Conservation (phyloP, 2,329 filamentous ascomycete genomes). For the Alternaria conjuncta region DNA sequence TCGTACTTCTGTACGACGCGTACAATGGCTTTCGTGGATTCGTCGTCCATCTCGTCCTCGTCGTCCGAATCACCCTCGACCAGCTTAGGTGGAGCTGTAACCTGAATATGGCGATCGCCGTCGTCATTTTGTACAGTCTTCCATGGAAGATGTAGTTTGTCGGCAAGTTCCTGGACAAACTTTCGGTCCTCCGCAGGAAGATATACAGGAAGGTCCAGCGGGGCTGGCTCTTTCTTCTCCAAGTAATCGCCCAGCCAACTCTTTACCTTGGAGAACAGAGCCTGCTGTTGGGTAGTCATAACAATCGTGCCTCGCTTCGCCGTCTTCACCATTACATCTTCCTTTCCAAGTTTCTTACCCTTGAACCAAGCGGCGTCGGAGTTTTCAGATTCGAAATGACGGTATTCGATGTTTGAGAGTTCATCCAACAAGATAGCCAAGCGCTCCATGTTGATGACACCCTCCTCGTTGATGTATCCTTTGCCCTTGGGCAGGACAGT, state of each 20-base stretch:
- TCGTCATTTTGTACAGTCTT: slow-evolving; percentile 68
- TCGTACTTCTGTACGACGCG: slow-evolving; percentile 91
- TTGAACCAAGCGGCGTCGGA: slow-evolving; percentile 91
- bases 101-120: slow-evolving; percentile 69
- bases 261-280: slow-evolving; percentile 81
- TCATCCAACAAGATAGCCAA: slow-evolving; percentile 80
- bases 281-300: slow-evolving; percentile 80
- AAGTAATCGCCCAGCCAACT: slow-evolving; percentile 77
- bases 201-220: slow-evolving; percentile 74
- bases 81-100: slow-evolving; percentile 64
- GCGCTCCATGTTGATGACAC: slow-evolving; percentile 85
- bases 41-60: slow-evolving; percentile 77
- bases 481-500: slow-evolving; percentile 82
- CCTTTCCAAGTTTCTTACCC: slow-evolving; percentile 77
- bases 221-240: slow-evolving; percentile 49
- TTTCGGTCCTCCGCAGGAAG: slow-evolving; percentile 86
- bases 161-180: slow-evolving; percentile 87
- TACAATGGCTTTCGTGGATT: slow-evolving; percentile 80
- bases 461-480: slow-evolving; percentile 95
- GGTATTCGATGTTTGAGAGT: slow-evolving; percentile 84
- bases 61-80: slow-evolving; percentile 63
- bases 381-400: slow-evolving; percentile 91
- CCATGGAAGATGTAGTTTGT: slow-evolving; percentile 70
- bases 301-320: slow-evolving; percentile 69
- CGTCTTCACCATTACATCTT: slow-evolving; percentile 68